These are phyloP conservation scores for Kwoniella dejecticola DNA, from an alignment of 768 basidiomycete species.

Conservation along the genomic window DNA sequence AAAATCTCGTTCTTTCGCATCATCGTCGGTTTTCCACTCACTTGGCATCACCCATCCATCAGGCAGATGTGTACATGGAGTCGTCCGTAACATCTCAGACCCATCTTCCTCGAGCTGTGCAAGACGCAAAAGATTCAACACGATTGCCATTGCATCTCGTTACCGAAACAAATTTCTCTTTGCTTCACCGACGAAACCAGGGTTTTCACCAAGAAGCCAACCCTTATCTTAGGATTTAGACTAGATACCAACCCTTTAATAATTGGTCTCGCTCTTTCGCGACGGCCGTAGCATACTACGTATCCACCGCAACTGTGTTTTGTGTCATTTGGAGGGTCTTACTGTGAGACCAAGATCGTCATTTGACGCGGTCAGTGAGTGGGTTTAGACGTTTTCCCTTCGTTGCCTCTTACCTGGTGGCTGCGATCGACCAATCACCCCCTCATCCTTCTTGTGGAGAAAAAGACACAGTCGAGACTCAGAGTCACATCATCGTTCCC, in stretches of 20 bases:
- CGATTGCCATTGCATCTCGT: background rate
- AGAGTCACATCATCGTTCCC: too few relatives aligned
- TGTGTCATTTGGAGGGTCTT: too few relatives aligned
- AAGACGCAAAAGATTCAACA: too few relatives aligned
- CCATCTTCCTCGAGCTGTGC: too few relatives aligned
- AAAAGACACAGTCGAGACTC: conserved; percentile 1
- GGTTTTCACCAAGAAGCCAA: background rate
- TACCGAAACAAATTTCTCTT: background rate
- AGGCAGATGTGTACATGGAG: background rate
- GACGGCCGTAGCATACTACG: background rate
- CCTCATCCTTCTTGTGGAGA: conserved; percentile 4
- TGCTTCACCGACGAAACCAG: background rate
- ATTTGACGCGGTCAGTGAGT: conserved; percentile 8
- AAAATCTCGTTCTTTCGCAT: background rate
- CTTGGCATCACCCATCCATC: background rate
- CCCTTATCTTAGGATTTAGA: conserved; percentile 3
- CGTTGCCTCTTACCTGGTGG: background rate
- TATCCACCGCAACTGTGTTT: background rate
- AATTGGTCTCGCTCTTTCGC: background rate
- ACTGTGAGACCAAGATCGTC: background rate
- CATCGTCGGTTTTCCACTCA: background rate
- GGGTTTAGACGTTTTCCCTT: background rate
- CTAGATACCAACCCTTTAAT: background rate
- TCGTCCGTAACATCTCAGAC: too few relatives aligned
- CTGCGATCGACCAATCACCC: background rate